phyloP scores from a whole-genome alignment of 2,329 filamentous ascomycete genomes.

The Cladophialophora immunda region DNA sequence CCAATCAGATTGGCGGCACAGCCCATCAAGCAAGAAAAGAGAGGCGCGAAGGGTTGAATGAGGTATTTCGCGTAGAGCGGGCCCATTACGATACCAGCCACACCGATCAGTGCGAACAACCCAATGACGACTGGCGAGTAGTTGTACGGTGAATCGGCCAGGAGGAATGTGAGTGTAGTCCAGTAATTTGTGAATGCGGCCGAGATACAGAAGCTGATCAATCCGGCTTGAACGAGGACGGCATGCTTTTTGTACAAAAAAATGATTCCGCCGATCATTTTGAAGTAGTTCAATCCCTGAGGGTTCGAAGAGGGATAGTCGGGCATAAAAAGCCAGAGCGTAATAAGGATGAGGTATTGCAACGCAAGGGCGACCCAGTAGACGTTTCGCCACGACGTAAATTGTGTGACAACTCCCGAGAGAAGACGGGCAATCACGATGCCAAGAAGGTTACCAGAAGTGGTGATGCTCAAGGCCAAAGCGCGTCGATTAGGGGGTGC shows the following conservation, averaged over 20 bases:
- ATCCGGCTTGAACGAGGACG: conserved; percentile 72
- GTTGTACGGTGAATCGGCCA: conserved; percentile 73
- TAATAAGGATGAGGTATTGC: conserved; percentile 71
- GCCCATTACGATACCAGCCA: conserved; percentile 71
- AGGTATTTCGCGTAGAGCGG: conserved; percentile 75
- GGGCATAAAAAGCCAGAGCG: conserved; percentile 78
- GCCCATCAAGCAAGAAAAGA: conserved; percentile 72
- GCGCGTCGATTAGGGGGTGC: conserved; percentile 74
- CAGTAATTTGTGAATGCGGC: conserved; percentile 73
- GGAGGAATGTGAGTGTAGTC: conserved; percentile 81
- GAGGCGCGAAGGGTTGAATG: conserved; percentile 71
- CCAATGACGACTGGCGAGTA: conserved; percentile 75
- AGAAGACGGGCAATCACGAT: conserved; percentile 79
- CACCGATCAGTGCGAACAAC: conserved; percentile 79
- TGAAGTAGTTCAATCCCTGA: conserved; percentile 50
- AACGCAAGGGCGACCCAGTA: conserved; percentile 80
- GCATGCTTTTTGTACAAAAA: conserved; percentile 72
- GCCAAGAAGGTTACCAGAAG: conserved; percentile 77
- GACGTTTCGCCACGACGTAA: conserved; percentile 76
- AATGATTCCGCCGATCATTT: conserved; percentile 71
- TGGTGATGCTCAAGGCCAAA: conserved; percentile 75
- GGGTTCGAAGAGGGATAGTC: conserved; percentile 81
- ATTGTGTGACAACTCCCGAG: conserved; percentile 77
- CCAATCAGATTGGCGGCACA: conserved; percentile 67
- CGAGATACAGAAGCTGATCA: conserved; percentile 70